Base-by-base conservation (phyloP, 169 alveolate genomes). In the Eimeria acervulina region DNA sequence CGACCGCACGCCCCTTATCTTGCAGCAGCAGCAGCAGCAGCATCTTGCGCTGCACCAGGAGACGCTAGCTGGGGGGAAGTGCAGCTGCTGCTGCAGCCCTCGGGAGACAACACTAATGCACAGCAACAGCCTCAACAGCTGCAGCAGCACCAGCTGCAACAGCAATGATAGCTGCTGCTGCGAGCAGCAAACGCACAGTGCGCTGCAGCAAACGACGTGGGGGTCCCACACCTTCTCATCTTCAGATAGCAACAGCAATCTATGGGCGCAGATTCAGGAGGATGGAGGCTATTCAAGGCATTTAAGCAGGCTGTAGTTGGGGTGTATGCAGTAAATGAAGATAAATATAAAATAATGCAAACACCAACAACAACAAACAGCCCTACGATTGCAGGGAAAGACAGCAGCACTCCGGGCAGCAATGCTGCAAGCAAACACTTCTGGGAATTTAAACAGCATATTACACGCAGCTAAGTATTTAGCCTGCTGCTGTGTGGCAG, bases 1-100 rank as follows among this genome's bases (percentile, higher is more conserved):
- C 44, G 90, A 81, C 52, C 90, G 90, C 33, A 81, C 31, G 68
- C 90, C 90, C n/a, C 28, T 81, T 36, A 44, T 81, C 90, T 63
- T 81, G 72, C 8, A 33, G 70, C 90, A 81, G 42, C 90, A 81
- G 44, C 66, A 81, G 70, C 72, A 81, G 72, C 83, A 72, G 83
- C n/a, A n/a, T n/a, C n/a, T n/a, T n/a, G 72, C 42, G 42, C 33
- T 42, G 23, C 89, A 78, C 17, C 89, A 78, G 61, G 12, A 42
- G 21, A 42, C 61, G 23, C 23, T 13, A 13, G 89, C 31, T 8
- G 66, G 36, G 63, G 68, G 68, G 28, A n/a, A 59, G 68, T 59
- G 68, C n/a, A 59, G 68, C 68, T 59, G 68, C 68, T 2, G 68
- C 68, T 59, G 68, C 68, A 59, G 68, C 68, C 68, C 68, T 1